Conservation (phyloP, 2,329 filamentous ascomycete genomes). For the Bisporella sp. region DNA sequence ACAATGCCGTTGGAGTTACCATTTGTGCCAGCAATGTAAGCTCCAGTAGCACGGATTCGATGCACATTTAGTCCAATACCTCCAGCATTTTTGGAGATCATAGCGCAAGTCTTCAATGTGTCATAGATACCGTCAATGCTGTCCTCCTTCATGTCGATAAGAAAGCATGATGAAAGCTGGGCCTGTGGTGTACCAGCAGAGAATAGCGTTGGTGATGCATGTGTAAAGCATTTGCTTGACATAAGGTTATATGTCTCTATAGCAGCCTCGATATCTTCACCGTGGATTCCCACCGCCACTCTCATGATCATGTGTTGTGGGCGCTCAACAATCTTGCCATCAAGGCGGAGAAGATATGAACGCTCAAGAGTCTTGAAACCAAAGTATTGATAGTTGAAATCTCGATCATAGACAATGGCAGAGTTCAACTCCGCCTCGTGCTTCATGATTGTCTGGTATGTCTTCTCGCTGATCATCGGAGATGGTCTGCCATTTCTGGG, state of each 20-base stretch:
- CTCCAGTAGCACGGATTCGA: constrained; percentile 92
- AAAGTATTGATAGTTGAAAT: constrained; percentile 99
- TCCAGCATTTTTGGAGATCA: constrained; percentile 99
- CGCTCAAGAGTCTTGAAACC: constrained; percentile 99
- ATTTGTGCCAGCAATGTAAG: constrained; percentile 97
- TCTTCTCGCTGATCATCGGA: constrained; percentile 91
- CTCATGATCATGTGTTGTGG: constrained; percentile 99
- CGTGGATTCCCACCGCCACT: constrained; percentile 94
- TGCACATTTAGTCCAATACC: constrained; percentile 96
- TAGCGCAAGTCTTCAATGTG: constrained; percentile 96
- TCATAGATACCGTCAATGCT: constrained; percentile 99
- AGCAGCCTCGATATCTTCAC: constrained; percentile 87
- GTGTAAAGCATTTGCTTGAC: constrained; percentile 98
- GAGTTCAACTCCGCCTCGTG: constrained; percentile 97
- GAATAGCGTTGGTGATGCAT: constrained; percentile 96
- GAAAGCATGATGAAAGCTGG: constrained; percentile 95
- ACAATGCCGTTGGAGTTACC: constrained; percentile 96
- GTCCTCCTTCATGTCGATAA: constrained; percentile 99
- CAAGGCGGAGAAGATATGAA: constrained; percentile 91
- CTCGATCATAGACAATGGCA: constrained; percentile 96
- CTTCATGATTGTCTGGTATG: constrained; percentile 89
- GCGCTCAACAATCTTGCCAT: constrained; percentile 93
- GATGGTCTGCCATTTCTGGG: constrained; percentile 77
- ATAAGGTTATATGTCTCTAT: constrained; percentile 98
- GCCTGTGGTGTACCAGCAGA: constrained; percentile 93